Base-by-base conservation (phyloP, 2,329 filamentous ascomycete species). In the Alternaria sp. region DNA sequence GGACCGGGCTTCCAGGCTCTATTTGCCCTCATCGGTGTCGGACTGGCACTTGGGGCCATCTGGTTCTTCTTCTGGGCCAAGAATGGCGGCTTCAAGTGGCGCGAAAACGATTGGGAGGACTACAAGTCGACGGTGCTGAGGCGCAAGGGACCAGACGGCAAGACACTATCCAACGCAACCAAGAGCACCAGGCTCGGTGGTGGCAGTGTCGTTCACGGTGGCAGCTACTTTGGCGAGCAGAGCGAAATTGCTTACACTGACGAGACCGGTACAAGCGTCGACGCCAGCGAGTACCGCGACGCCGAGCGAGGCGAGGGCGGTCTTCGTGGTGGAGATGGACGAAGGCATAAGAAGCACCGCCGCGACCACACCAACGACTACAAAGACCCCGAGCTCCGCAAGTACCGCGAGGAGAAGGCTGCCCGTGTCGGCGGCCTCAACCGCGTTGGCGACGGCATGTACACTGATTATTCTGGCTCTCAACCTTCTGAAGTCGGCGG, bases 51-150 rank as follows among this genome's bases (percentile, higher is more conserved):
- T 4, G 86, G 84, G 0, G 87, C 85, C 24, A 93, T 98, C 74
- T 99, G 95, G 94, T 97, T 99, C 86, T 98, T 99, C 86, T 96
- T 79, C 70, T 96, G 92, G 91, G 94, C 94, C 58, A 94, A 91
- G 81, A 97, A 98, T 71, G 95, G 95, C 63, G 95, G 95, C 14
- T 97, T 98, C 82, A 83, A 91, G 65, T 98, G 93, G 85, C 86
- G 86, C 83, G 53, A 96, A 64, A 85, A 88, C 36, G 95, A 99
- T 80, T 99, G 95, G 94, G 94, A 98, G 6, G 95, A 99, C 74
- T 99, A 99, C 87, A 98, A 98, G 78, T 90, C 91, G 1, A 97
- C 94, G 0, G 95, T 99, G 2, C 81, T 99, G 46, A 87, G 95
- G 42, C 91, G 94, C 54, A 93, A 91, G 73, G 94, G 93, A 0